These are phyloP conservation scores for Dittrichia graveolens DNA, from an alignment of 129 eudicot species.

Conservation along the genomic window DNA sequence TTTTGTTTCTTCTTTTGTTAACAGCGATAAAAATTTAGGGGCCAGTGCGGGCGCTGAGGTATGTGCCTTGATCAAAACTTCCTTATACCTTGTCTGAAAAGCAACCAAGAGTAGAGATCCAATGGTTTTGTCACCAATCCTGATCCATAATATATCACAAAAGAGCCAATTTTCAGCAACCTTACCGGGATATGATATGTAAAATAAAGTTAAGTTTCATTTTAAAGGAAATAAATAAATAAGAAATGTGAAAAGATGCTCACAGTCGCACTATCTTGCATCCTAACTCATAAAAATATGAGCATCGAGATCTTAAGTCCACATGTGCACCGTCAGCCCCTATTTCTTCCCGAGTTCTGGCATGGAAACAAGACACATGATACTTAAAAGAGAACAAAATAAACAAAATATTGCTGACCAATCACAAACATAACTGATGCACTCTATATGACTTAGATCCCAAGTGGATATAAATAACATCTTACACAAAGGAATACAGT, in stretches of 20 bases:
- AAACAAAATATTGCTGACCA: no score
- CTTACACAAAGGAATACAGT: no score
- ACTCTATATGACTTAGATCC: no score
- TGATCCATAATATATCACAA: slow-evolving; percentile 26
- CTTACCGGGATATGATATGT: no score
- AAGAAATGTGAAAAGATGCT: slow-evolving; percentile 29
- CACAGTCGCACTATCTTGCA: slow-evolving; percentile 69
- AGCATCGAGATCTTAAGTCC: slow-evolving; percentile 64
- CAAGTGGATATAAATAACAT: no score
- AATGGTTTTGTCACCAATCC: slow-evolving; percentile 46
- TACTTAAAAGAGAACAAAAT: no score
- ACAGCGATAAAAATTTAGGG: slow-evolving; percentile 59
- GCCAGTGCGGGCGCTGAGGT: slow-evolving; percentile 55
- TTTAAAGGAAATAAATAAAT: no score
- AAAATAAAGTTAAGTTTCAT: no score
- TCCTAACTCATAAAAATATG: slow-evolving; percentile 74
- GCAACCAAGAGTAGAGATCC: slow-evolving; percentile 53
- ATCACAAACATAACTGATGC: no score
- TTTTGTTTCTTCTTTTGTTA: slow-evolving; percentile 83
- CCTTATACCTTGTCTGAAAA: slow-evolving; percentile 77
- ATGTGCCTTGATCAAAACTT: slow-evolving; percentile 77
- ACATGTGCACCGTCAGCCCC: slow-evolving; percentile 83
- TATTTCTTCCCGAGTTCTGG: slow-evolving; percentile 72
- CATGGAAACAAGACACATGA: background rate
- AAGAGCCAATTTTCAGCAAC: background rate